Conservation (phyloP, 495 filamentous ascomycete species). For the Aspergillus wentii region DNA sequence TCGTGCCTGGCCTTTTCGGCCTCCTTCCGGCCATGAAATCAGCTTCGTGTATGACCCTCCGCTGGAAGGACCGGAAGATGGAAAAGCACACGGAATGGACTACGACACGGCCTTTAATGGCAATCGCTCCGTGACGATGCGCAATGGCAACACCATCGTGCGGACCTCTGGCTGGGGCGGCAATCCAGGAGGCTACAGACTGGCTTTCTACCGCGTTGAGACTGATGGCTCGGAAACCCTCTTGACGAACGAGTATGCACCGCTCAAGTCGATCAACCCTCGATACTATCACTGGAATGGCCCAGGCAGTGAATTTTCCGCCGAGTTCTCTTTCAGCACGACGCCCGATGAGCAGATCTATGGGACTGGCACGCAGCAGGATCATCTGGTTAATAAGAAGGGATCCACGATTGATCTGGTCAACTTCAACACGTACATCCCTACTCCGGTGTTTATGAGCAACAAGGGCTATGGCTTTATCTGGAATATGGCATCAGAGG, state of each 20-base stretch:
- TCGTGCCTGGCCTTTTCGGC: slow-evolving; percentile 23
- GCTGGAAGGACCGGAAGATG: slow-evolving; percentile 22
- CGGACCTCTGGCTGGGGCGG: slow-evolving; percentile 23
- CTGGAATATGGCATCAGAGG: slow-evolving; percentile 25
- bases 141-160: slow-evolving; percentile 23
- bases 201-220: slow-evolving; percentile 21
- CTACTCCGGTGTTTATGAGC: slow-evolving; percentile 22
- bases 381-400: slow-evolving; percentile 25
- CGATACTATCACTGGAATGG: slow-evolving; percentile 21
- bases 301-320: slow-evolving; percentile 19
- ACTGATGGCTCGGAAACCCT: slow-evolving; percentile 19
- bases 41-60: slow-evolving; percentile 26
- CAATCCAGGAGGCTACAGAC: slow-evolving; percentile 20
- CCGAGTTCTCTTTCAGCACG: slow-evolving; percentile 24
- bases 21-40: slow-evolving; percentile 20
- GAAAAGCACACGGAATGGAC: slow-evolving; percentile 15
- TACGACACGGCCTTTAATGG: slow-evolving; percentile 18
- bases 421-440: slow-evolving; percentile 26
- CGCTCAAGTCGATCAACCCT: slow-evolving; percentile 24
- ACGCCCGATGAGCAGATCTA: slow-evolving; percentile 25
- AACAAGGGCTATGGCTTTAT: slow-evolving; percentile 24
- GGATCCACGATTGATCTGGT: slow-evolving; percentile 20
- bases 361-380: slow-evolving; percentile 26
- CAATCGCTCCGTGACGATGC: slow-evolving; percentile 12
- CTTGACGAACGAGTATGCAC: slow-evolving; percentile 27